Conservation (phyloP, 768 basidiomycete species). For the Cubamyces sp. region DNA sequence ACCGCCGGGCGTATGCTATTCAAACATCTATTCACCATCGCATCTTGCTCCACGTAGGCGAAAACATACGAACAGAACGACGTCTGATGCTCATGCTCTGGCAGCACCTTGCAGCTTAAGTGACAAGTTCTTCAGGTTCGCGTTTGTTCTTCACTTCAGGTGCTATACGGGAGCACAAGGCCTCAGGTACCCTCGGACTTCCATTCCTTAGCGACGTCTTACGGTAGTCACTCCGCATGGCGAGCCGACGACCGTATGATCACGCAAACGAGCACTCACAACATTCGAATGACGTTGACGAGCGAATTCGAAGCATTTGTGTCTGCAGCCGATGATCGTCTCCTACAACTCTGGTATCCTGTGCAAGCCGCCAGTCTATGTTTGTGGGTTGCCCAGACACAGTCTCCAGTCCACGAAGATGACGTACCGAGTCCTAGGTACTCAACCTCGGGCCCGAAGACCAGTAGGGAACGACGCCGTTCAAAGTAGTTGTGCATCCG, state of each 20-base stretch:
- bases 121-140: conserved; percentile 5
- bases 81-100: neutral
- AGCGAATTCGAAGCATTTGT: neutral
- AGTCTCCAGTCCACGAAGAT: too few relatives aligned
- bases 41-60: neutral
- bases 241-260: conserved; percentile 2
- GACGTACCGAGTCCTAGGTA: too few relatives aligned
- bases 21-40: neutral
- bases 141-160: neutral
- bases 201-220: neutral
- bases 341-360: neutral
- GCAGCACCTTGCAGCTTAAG: conserved; percentile 1
- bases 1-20: too few relatives aligned
- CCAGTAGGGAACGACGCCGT: neutral
- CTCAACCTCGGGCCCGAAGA: neutral
- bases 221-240: neutral
- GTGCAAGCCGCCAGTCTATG: neutral
- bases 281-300: neutral
- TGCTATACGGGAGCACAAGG: too few relatives aligned
- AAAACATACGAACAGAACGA: neutral
- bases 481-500: neutral
- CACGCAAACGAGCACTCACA: neutral
- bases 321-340: neutral
- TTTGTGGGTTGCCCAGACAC: neutral
- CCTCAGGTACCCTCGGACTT: neutral